A percentile compares a stretch with the other conserved stretches of the same genome.
phyloP scores from a whole-genome alignment of 2,329 filamentous ascomycete genomes.

The Lithohypha guttulata region DNA sequence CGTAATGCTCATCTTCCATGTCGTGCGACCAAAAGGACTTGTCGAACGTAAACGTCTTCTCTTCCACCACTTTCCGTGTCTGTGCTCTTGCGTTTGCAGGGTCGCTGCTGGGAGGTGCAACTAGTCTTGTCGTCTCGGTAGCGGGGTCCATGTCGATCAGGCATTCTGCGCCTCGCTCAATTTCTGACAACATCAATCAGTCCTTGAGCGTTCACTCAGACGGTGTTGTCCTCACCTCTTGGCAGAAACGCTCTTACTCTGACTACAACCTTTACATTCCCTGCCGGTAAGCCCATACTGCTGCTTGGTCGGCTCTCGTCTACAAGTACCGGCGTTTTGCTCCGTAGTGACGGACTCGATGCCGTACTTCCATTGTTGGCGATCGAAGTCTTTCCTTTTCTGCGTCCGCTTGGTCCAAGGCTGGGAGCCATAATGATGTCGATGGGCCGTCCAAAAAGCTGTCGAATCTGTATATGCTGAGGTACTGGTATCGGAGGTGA shows the following conservation, averaged over 20 bases:
- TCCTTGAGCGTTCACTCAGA: slow-evolving; percentile 15
- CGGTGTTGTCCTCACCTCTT: slow-evolving; percentile 46
- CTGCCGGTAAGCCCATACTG: slow-evolving; percentile 46
- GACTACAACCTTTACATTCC: slow-evolving; percentile 75
- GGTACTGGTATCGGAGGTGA: slow-evolving; percentile 14
- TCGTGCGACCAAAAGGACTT: slow-evolving; percentile 97
- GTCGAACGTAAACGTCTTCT: slow-evolving; percentile 91
- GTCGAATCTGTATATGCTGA: slow-evolving; percentile 15
- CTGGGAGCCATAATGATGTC: slow-evolving; percentile 17
- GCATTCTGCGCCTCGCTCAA: slow-evolving; percentile 68
- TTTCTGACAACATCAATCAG: slow-evolving; percentile 47
- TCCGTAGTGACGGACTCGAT: slow-evolving; percentile 67
- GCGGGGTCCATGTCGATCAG: slow-evolving; percentile 83
- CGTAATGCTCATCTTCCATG: slow-evolving; percentile 69
- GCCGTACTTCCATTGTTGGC: slow-evolving; percentile 32
- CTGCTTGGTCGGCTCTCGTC: slow-evolving; percentile 31
- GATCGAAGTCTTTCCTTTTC: slow-evolving; percentile 8
- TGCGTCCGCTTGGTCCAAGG: slow-evolving; percentile 5
- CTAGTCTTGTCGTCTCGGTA: slow-evolving; percentile 73
- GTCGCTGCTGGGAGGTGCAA: slow-evolving; percentile 51
- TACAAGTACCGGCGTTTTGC: slow-evolving; percentile 56
- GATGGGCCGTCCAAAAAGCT: slow-evolving; percentile 12
- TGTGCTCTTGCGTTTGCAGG: slow-evolving; percentile 43
- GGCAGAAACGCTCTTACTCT: slow-evolving; percentile 69
- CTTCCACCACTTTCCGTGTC: slow-evolving; percentile 65